A percentile compares a stretch with the other conserved stretches of the same genome.
Evolutionary conservation across 768 basidiomycete genomes (phyloP).

Genomic region (Leucosporidium creatinivorum): DNA sequence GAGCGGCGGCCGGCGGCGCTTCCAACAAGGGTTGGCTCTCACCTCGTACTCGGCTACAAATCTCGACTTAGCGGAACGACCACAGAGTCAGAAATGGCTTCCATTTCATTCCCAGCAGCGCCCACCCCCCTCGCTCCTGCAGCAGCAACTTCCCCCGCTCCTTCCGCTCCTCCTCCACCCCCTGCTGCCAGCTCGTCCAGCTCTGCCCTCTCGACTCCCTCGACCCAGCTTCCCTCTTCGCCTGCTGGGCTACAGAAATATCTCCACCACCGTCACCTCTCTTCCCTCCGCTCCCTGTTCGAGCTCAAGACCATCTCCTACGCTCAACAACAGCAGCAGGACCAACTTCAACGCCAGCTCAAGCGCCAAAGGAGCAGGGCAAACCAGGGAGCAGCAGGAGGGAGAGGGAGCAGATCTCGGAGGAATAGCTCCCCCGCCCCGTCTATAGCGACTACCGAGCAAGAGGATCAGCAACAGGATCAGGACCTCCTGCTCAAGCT

Average conservation of each 20-base stretch:
- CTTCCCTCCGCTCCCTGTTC: constrained; percentile 21
- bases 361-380: background rate
- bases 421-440: background rate
- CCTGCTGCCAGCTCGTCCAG: background rate
- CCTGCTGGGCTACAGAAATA: constrained; percentile 9
- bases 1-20: too few relatives aligned
- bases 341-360: constrained; percentile 7
- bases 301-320: constrained; percentile 18
- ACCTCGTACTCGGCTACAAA: too few relatives aligned
- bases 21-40: too few relatives aligned
- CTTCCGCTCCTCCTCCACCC: background rate
- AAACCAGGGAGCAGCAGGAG: too few relatives aligned
- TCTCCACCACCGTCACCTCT: constrained; percentile 21
- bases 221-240: background rate
- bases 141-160: background rate
- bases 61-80: too few relatives aligned
- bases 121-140: too few relatives aligned
- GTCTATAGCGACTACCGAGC: background rate
- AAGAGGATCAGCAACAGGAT: background rate
- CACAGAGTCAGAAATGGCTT: too few relatives aligned
- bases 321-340: constrained; percentile 18
- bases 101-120: too few relatives aligned
- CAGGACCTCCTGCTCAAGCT: background rate
- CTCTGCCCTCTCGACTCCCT: constrained; percentile 11
- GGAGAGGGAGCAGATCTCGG: background rate